Base-by-base conservation (phyloP, 805 yeast genomes). In the Pichia pseudocactophila region DNA sequence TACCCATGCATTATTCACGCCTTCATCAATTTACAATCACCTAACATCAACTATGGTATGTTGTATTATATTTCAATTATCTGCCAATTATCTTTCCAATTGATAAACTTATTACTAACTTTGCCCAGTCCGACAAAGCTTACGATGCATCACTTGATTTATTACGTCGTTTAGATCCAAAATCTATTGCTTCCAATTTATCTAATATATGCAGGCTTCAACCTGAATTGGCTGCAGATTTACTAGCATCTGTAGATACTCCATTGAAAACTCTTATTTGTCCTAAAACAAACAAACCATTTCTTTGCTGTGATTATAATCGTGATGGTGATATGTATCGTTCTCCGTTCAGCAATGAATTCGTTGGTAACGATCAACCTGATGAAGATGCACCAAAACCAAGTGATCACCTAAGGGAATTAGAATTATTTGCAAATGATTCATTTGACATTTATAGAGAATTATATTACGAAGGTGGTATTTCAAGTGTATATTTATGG, bases 361-460 rank as follows among this genome's bases (percentile, higher is more conserved):
- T 84, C 63, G 74, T 70, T 48, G 82, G 84, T 0, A 45, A 40
- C 6, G 26, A 10, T 13, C 13, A 15, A 10, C 36, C 10, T 4
- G 80, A 72, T 40, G 82, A 72, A 39, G 92, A 85, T 19, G 84
- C 87, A 3, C 88, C 92, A 9, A 78, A 67, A 51, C 96, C 97
- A 10, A 71, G 84, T 3, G 64, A 64, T 2, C 63, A 64, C 19
- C 68, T 92, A 48, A 70, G 97, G 50, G 72, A 77, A 50, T 66
- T 90, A 50, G 98, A 90, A 64, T 59, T 74, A 20, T 71, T 78
- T 50, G 89, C 95, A 46, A 92, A 90, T 60, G 90, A 86, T 49
- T 83, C 96, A 4, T 86, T 90, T 58, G 97, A 88, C 55, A 74
- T 90, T 30, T 90, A 92, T 65, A 73, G 96, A 50, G 98, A 92